Percentiles rank a stretch among this genome's conserved stretches.
Evolutionary conservation across 768 basidiomycete genomes (phyloP).

Genomic region (Cubamyces lactineus): DNA sequence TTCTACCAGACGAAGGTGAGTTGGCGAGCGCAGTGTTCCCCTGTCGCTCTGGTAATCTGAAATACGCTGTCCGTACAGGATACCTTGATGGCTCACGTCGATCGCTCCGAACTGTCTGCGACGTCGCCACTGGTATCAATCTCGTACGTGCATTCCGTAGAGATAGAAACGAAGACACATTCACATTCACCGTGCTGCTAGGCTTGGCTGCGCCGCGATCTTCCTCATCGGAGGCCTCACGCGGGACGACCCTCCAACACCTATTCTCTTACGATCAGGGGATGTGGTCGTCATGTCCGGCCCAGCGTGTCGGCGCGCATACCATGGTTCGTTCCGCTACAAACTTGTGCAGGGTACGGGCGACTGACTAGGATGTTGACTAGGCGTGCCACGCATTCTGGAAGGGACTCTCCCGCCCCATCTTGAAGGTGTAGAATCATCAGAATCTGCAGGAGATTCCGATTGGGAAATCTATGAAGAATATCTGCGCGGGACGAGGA

Average conservation of each 20-base stretch:
- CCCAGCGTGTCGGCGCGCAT: slow-evolving; percentile 79
- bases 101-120: slow-evolving; percentile 92
- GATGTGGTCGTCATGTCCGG: slow-evolving; percentile 96
- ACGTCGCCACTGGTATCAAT: slow-evolving; percentile 92
- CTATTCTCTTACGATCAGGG: slow-evolving; percentile 88
- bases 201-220: slow-evolving; percentile 85
- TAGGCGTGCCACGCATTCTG: slow-evolving; percentile 87
- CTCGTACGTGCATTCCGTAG: slow-evolving; percentile 61
- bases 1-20: slow-evolving; percentile 82
- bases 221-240: slow-evolving; percentile 89
- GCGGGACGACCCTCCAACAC: slow-evolving; percentile 72
- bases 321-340: slow-evolving; percentile 71
- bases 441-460: slow-evolving; percentile 27
- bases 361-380: neutral
- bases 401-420: slow-evolving; percentile 77
- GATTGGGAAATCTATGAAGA: slow-evolving; percentile 66
- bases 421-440: slow-evolving; percentile 35
- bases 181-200: slow-evolving; percentile 34
- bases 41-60: neutral
- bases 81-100: slow-evolving; percentile 97
- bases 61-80: slow-evolving; percentile 50
- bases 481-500: slow-evolving; percentile 70
- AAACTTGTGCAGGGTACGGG: no score
- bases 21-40: neutral
- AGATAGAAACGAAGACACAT: neutral